These are phyloP conservation scores for Cyclotella sp. DNA, from an alignment of 108 stramenopile species.

Conservation along the genomic window DNA sequence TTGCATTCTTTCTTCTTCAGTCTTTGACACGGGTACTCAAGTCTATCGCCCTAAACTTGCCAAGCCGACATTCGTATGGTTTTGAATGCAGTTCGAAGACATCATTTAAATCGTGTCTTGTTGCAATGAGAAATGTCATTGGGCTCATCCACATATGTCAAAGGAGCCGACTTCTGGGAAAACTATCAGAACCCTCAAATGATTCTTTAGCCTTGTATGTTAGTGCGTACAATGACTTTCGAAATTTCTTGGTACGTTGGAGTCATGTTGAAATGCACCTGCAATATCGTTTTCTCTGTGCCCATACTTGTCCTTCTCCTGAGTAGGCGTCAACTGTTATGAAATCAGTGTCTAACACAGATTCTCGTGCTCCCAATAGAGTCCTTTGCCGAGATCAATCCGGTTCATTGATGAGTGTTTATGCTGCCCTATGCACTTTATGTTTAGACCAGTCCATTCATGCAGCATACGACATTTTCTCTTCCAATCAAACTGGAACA, in stretches of 20 bases:
- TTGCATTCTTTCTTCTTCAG: conserved; percentile 25
- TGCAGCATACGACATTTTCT: conserved; percentile 16
- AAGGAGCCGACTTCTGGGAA: neutral
- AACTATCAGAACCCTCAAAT: neutral
- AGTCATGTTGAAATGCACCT: neutral
- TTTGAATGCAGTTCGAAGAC: conserved; percentile 13
- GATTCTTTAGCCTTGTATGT: neutral
- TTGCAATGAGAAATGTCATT: conserved; percentile 24
- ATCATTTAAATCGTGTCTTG: conserved; percentile 37
- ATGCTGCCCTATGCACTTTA: conserved; percentile 39
- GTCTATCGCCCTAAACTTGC: conserved; percentile 20
- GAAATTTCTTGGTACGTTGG: conserved; percentile 26
- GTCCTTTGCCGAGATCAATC: conserved; percentile 32
- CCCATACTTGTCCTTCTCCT: neutral
- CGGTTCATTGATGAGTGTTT: conserved; percentile 27
- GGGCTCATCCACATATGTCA: conserved; percentile 13
- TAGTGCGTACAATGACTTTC: conserved; percentile 23
- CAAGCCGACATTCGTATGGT: neutral
- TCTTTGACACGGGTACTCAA: conserved; percentile 33
- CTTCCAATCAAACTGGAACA: neutral
- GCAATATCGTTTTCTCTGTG: neutral
- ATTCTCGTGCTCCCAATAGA: conserved; percentile 10
- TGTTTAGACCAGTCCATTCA: conserved; percentile 9
- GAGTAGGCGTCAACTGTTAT: conserved; percentile 13
- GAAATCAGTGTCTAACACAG: conserved; percentile 6